Percentiles rank a stretch among this genome's conserved stretches.
These are phyloP conservation scores for Sporothrix schenckii DNA, from an alignment of 2,329 filamentous ascomycete species.

Conservation along the genomic window DNA sequence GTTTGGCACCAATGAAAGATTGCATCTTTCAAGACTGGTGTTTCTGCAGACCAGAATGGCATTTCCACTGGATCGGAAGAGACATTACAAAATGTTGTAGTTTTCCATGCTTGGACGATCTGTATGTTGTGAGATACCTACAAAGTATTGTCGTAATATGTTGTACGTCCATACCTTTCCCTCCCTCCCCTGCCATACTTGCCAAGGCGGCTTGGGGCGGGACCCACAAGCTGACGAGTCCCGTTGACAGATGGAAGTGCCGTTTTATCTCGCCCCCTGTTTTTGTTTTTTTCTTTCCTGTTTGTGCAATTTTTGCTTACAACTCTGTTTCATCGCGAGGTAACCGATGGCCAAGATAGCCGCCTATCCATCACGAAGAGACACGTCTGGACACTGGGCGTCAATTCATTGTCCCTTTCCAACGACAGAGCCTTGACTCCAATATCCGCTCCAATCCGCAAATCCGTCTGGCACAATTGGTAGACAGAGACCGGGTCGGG, in stretches of 20 bases:
- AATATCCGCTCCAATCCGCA: background rate
- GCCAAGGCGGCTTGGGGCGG: constrained; percentile 27
- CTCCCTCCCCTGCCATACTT: background rate
- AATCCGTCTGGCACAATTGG: background rate
- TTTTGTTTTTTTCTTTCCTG: background rate
- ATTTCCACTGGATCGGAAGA: too few relatives aligned
- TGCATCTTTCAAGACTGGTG: too few relatives aligned
- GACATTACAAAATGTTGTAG: too few relatives aligned
- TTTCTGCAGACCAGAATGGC: too few relatives aligned
- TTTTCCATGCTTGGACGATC: background rate
- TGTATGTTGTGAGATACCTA: background rate
- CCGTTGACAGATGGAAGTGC: constrained; percentile 18
- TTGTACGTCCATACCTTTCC: too few relatives aligned
- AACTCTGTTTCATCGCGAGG: background rate
- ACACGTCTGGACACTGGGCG: background rate
- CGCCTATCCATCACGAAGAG: too few relatives aligned
- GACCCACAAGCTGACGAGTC: constrained; percentile 32
- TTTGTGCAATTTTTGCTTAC: background rate
- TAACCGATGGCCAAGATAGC: too few relatives aligned
- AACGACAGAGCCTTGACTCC: background rate
- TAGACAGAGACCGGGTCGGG: background rate
- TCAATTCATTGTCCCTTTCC: background rate
- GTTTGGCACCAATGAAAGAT: too few relatives aligned
- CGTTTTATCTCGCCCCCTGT: background rate
- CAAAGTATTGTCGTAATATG: background rate